Evolutionary conservation across 2,329 filamentous ascomycete genomes (phyloP).

Genomic region (Chrysoporthe deuterocubensis): DNA sequence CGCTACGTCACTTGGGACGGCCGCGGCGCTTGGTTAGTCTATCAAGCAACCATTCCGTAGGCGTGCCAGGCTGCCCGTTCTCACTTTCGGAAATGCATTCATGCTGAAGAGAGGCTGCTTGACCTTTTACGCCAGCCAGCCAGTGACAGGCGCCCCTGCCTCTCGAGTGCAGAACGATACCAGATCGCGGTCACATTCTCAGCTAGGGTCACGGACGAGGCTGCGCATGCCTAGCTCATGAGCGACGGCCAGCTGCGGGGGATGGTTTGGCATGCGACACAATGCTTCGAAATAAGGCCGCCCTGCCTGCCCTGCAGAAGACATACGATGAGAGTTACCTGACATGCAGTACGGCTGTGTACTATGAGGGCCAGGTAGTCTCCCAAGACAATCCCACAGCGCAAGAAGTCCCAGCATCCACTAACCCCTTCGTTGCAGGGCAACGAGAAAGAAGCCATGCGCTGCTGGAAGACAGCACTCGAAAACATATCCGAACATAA

Average conservation of each 20-base stretch:
- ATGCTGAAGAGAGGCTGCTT: slow-evolving; percentile 6
- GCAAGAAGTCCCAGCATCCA: neutral
- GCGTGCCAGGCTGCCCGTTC: slow-evolving; percentile 3
- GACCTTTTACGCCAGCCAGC: neutral
- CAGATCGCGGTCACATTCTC: neutral
- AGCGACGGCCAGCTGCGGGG: slow-evolving; percentile 11
- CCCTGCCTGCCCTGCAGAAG: slow-evolving; percentile 82
- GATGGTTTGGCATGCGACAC: slow-evolving; percentile 34
- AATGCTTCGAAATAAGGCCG: slow-evolving; percentile 57
- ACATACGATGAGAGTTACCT: slow-evolving; percentile 97
- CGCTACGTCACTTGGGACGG: slow-evolving; percentile 14
- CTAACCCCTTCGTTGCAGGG: slow-evolving; percentile 57
- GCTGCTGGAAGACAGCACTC: slow-evolving; percentile 87
- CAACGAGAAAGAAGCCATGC: slow-evolving; percentile 86
- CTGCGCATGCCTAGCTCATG: slow-evolving; percentile 20
- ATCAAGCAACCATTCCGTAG: neutral
- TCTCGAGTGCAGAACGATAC: neutral
- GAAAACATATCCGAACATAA: slow-evolving; percentile 88
- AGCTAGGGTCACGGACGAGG: neutral
- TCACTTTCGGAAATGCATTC: slow-evolving; percentile 3
- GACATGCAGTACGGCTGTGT: slow-evolving; percentile 92
- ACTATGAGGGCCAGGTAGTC: slow-evolving; percentile 86
- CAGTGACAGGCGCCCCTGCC: neutral
- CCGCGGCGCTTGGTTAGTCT: neutral
- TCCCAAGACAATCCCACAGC: neutral